These are phyloP conservation scores for Kokia cookei DNA, from an alignment of 441 rosid genomes.

Conservation along the genomic window DNA sequence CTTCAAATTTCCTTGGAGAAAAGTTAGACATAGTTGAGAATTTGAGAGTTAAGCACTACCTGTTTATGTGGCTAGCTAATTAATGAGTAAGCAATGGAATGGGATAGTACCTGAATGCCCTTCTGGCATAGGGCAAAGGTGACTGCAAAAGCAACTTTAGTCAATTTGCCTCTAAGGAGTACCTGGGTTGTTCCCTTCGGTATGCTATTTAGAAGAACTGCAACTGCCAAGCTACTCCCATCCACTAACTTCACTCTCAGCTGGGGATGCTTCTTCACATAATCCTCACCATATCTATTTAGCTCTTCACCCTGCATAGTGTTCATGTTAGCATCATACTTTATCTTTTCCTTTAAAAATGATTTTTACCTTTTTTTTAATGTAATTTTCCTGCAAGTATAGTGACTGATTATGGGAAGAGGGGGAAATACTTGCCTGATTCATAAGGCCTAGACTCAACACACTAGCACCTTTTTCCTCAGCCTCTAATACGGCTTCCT, in stretches of 20 bases:
- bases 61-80: neutral
- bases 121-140: slow-evolving; percentile 4
- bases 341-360: too few species aligned
- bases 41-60: neutral
- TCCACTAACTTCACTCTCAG: slow-evolving; percentile 59
- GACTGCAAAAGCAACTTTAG: slow-evolving; percentile 45
- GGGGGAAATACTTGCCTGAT: slow-evolving; percentile 38
- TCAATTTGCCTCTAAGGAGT: slow-evolving; percentile 33
- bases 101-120: neutral
- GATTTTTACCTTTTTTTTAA: too few species aligned
- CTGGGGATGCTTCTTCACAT: slow-evolving; percentile 34
- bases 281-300: slow-evolving; percentile 37
- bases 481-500: slow-evolving; percentile 63
- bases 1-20: neutral
- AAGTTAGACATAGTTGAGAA: neutral
- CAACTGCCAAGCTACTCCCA: slow-evolving; percentile 60
- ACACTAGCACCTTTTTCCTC: slow-evolving; percentile 57
- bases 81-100: too few species aligned
- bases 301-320: slow-evolving; percentile 40
- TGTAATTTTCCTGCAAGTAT: neutral
- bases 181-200: slow-evolving; percentile 52
- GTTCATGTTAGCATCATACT: neutral
- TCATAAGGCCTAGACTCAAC: slow-evolving; percentile 58
- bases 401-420: neutral
- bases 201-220: slow-evolving; percentile 44